Base-by-base conservation (phyloP, 768 basidiomycete species). In the Suillus americanus region DNA sequence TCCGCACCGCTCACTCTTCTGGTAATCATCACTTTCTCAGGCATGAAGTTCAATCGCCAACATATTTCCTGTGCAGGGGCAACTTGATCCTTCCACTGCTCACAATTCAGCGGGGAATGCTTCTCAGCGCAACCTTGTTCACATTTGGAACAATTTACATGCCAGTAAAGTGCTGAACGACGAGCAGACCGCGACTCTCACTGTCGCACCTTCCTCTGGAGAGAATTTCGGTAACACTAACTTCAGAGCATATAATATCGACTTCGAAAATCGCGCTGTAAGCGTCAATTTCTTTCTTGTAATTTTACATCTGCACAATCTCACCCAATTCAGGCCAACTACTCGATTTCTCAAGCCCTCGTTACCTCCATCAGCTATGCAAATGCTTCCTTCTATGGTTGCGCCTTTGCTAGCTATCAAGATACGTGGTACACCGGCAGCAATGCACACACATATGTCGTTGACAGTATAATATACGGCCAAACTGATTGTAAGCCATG, bases 221-320 rank as follows among this genome's bases (percentile, higher is more conserved):
- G 80, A 5, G 70, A 77, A 13, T 12, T 86, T 85, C 61, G 88
- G 88, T 0, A 86, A 78, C 64, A 65, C 71, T 28, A 82, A 90
- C 68, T 89, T 89, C 75, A 87, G 78, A 67, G 84, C 81, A 10
- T 89, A 89, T 66, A 89, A 89, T 67, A 84, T 90, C 65, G 82
- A 89, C 70, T 86, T 89, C 63, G 80, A 87, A 62, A 90, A 89
- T 66, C 79, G 83, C 65, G 88, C 87, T n/a, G 88, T 89, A 66
- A 63, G 84, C 72, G 10, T 13, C 10, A 33, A 40, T 46, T 20
- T 28, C n/a, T 53, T 23, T 38, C 54, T 33, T 4, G 3, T 9
- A 45, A 46, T 33, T 50, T 5, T 8, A n/a, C 30, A 14, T 13
- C 20, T 23, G 25, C 4, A 56, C 61, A 43, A 13, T 65, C 16